phyloP scores from a whole-genome alignment of 2,329 filamentous ascomycete genomes.

The Colletotrichum simmondsii region DNA sequence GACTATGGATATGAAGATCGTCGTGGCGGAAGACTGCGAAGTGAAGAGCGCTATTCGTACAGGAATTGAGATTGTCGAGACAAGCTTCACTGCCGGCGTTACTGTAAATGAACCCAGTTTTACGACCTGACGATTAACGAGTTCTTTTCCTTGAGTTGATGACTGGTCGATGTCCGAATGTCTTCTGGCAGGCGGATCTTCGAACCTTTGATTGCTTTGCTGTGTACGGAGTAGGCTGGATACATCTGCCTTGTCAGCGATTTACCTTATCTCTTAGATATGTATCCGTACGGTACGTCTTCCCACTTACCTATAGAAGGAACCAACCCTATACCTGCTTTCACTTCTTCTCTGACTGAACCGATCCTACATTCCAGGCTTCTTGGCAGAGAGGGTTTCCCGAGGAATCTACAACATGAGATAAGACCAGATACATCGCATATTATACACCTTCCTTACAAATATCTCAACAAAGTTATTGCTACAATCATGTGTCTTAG shows the following conservation, averaged over 20 bases:
- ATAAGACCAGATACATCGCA: not conserved
- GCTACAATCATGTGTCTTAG: not conserved
- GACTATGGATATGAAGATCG: conserved; percentile 40
- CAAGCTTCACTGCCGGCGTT: not conserved
- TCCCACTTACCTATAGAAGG: too few species aligned
- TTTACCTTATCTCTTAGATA: too few species aligned
- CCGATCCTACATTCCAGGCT: not conserved
- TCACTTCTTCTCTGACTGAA: too few species aligned
- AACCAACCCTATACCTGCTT: too few species aligned
- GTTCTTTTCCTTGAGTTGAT: not conserved
- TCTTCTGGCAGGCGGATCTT: too few species aligned
- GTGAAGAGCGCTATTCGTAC: conserved; percentile 23
- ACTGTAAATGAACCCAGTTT: not conserved
- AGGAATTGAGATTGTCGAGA: conserved; percentile 2
- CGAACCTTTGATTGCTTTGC: too few species aligned
- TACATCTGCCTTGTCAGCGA: too few species aligned
- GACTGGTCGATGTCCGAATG: not conserved
- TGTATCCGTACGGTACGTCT: too few species aligned
- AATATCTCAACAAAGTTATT: not conserved
- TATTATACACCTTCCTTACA: not conserved
- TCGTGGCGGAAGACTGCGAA: conserved; percentile 23
- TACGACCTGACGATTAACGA: conserved; percentile 2
- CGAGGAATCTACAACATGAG: not conserved
- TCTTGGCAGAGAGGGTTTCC: not conserved
- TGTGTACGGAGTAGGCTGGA: too few species aligned